Evolutionary conservation across 306 rosid species (phyloP).

Genomic region (Lathyrus tuberosus): DNA sequence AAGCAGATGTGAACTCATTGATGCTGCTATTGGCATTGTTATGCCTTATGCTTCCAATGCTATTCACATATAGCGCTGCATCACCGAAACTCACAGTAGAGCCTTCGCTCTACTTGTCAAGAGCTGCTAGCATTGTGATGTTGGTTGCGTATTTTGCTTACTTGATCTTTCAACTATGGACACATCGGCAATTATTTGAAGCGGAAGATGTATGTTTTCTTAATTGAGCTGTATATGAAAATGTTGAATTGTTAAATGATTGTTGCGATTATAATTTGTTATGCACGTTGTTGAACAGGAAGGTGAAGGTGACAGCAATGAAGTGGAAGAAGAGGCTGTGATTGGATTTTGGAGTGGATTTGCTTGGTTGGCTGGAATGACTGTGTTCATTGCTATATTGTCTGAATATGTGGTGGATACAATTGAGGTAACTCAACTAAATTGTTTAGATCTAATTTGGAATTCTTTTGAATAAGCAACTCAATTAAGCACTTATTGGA

Average conservation of each 20-base stretch:
- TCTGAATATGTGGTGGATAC: slow-evolving; percentile 88
- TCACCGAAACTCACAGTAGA: slow-evolving; percentile 35
- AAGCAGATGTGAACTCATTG: slow-evolving; percentile 80
- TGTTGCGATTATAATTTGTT: slow-evolving; percentile 17
- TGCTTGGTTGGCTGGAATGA: slow-evolving; percentile 84
- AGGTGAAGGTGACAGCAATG: slow-evolving; percentile 42
- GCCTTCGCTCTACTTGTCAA: slow-evolving; percentile 63
- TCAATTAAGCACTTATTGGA: neutral
- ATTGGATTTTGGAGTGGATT: slow-evolving; percentile 85
- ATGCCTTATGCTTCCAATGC: slow-evolving; percentile 82
- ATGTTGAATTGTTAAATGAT: neutral
- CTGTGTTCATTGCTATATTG: slow-evolving; percentile 71
- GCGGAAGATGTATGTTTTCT: slow-evolving; percentile 54
- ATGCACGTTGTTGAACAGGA: slow-evolving; percentile 45
- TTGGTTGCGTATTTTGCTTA: slow-evolving; percentile 67
- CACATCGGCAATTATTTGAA: slow-evolving; percentile 79
- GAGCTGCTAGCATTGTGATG: slow-evolving; percentile 82
- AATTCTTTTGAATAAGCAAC: neutral
- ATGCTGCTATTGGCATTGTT: slow-evolving; percentile 69
- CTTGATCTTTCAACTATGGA: slow-evolving; percentile 77
- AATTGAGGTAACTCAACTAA: slow-evolving; percentile 67
- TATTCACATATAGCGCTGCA: slow-evolving; percentile 53
- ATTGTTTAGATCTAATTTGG: neutral
- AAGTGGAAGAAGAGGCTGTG: slow-evolving; percentile 58
- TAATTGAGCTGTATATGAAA: slow-evolving; percentile 8